A percentile compares a stretch with the other conserved stretches of the same genome.
Evolutionary conservation across 306 rosid species (phyloP).

Genomic region (Pterocarpus macrocarpus): DNA sequence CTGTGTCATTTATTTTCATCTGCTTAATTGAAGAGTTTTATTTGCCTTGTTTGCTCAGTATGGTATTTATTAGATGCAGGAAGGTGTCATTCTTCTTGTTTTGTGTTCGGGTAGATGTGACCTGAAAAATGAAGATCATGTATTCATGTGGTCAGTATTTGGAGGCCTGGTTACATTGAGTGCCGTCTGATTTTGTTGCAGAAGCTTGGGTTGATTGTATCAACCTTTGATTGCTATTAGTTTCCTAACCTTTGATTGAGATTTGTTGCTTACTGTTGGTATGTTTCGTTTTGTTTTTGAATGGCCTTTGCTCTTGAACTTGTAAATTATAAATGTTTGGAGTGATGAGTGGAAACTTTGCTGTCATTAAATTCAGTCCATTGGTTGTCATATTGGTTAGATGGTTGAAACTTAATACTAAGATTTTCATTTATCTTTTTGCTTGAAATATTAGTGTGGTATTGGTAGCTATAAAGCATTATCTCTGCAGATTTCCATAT

Average conservation of each 20-base stretch:
- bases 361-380: neutral
- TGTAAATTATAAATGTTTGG: neutral
- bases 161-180: constrained; percentile 1
- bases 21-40: constrained; percentile 1
- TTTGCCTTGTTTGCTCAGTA: neutral
- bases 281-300: neutral
- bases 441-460: neutral
- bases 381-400: neutral
- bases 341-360: neutral
- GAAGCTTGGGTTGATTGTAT: constrained; percentile 12
- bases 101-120: constrained; percentile 17
- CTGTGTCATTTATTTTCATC: neutral
- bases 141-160: neutral
- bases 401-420: neutral
- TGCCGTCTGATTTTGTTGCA: neutral
- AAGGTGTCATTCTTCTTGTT: constrained; percentile 1
- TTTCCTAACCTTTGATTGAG: neutral
- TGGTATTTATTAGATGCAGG: constrained; percentile 8
- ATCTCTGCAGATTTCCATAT: constrained; percentile 22
- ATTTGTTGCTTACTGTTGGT: neutral
- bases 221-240: neutral
- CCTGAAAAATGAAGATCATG: neutral
- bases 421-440: neutral
- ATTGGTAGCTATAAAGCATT: neutral
- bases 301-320: constrained; percentile 14